These are phyloP conservation scores for Acidiella bohemica DNA, from an alignment of 495 filamentous ascomycete species.

Conservation along the genomic window DNA sequence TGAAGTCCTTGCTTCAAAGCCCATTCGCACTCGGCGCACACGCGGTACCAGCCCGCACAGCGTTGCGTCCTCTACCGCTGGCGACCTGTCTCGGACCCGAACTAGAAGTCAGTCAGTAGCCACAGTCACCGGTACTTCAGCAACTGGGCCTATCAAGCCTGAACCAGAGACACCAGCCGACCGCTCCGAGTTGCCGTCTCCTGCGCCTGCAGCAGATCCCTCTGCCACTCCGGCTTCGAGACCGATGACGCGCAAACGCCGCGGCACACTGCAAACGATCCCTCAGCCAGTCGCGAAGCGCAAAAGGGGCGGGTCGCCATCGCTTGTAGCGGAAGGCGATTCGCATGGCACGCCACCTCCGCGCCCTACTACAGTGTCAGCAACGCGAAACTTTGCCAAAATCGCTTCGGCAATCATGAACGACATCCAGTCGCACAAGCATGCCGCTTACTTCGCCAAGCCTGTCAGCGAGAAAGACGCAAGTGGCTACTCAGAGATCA, in stretches of 20 bases:
- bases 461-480: conserved; percentile 76
- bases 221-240: conserved; percentile 17
- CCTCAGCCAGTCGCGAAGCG: conserved; percentile 21
- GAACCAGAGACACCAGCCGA: conserved; percentile 50
- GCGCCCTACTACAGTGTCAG: conserved; percentile 20
- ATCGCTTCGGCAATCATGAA: conserved; percentile 69
- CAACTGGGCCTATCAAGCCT: conserved; percentile 45
- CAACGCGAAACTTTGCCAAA: conserved; percentile 55
- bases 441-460: conserved; percentile 73
- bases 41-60: conserved; percentile 12
- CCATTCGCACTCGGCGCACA: background rate
- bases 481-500: conserved; percentile 74
- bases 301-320: conserved; percentile 26
- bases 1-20: background rate
- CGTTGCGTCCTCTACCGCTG: conserved; percentile 13
- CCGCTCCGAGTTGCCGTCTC: conserved; percentile 27
- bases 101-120: conserved; percentile 46
- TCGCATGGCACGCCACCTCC: conserved; percentile 8
- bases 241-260: conserved; percentile 22
- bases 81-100: conserved; percentile 23
- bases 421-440: conserved; percentile 70
- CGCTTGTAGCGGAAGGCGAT: background rate
- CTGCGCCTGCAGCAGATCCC: conserved; percentile 5
- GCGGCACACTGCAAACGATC: conserved; percentile 19
- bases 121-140: conserved; percentile 37